A percentile compares a stretch with the other conserved stretches of the same genome.
Conservation (phyloP, 495 filamentous ascomycete genomes). For the Symbiotaphrina buchneri region DNA sequence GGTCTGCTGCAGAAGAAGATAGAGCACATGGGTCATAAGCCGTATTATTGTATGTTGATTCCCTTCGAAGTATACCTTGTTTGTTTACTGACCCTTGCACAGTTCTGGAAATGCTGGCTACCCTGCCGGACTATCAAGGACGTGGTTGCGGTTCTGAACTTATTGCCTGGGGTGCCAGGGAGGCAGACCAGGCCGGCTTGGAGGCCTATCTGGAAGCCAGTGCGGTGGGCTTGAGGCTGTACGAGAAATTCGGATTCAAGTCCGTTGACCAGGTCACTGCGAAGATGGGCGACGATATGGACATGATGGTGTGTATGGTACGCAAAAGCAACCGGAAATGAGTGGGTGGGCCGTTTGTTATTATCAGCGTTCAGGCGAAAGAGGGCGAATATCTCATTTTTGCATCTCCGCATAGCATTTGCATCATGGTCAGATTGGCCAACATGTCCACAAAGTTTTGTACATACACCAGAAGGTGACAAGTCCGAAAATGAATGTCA, state of each 20-base stretch:
- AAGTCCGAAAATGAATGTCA: too few relatives aligned
- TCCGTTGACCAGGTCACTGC: too few relatives aligned
- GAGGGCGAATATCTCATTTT: too few relatives aligned
- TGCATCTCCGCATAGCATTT: too few relatives aligned
- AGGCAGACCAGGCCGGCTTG: not conserved
- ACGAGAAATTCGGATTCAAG: not conserved
- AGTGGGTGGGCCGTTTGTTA: too few relatives aligned
- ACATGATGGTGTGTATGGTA: too few relatives aligned
- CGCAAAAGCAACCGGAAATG: too few relatives aligned
- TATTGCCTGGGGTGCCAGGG: not conserved
- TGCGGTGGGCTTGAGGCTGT: not conserved
- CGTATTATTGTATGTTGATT: not conserved
- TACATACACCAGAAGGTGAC: too few relatives aligned
- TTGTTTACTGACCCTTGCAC: not conserved
- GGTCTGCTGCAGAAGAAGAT: not conserved
- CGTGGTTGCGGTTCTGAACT: not conserved
- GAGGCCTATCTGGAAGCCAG: not conserved
- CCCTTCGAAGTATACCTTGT: not conserved
- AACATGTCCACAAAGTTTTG: too few relatives aligned
- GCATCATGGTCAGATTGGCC: too few relatives aligned
- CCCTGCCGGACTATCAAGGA: not conserved
- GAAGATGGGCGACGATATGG: too few relatives aligned
- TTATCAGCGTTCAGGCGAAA: too few relatives aligned
- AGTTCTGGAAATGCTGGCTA: not conserved
- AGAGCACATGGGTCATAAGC: not conserved